phyloP scores from a whole-genome alignment of 1,139 yeast species.

The Sugiyamaella sp. region DNA sequence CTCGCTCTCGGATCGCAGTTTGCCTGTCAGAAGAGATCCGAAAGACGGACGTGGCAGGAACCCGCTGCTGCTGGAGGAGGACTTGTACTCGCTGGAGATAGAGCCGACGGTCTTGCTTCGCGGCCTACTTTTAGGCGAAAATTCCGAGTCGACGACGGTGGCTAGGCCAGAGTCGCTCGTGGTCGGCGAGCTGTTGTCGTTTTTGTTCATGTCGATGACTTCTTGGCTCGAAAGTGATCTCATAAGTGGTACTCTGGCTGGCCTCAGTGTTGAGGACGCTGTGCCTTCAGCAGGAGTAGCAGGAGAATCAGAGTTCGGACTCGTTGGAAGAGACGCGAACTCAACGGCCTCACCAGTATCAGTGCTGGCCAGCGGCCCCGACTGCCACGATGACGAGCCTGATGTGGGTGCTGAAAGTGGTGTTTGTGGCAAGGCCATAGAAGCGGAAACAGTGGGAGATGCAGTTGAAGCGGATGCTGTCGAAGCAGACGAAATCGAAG shows the following conservation, averaged over 20 bases:
- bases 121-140: slow-evolving; percentile 25
- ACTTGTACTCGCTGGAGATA: slow-evolving; percentile 22
- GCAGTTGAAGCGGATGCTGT: slow-evolving; percentile 1
- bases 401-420: not conserved
- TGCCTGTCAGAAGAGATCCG: slow-evolving; percentile 28
- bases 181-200: slow-evolving; percentile 14
- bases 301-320: not conserved
- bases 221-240: slow-evolving; percentile 24
- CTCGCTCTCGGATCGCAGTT: slow-evolving; percentile 25
- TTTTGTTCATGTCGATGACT: slow-evolving; percentile 8
- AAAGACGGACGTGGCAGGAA: slow-evolving; percentile 27
- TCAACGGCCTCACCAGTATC: slow-evolving; percentile 3
- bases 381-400: not conserved
- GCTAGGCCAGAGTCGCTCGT: slow-evolving; percentile 10
- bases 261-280: not conserved
- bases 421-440: not conserved
- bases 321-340: slow-evolving; percentile 3
- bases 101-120: slow-evolving; percentile 33
- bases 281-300: too few species aligned
- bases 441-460: not conserved
- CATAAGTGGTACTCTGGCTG: slow-evolving; percentile 17
- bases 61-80: not conserved
- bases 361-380: not conserved
- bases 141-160: slow-evolving; percentile 3
- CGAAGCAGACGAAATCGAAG: not conserved